Evolutionary conservation across 2,329 filamentous ascomycete genomes (phyloP).

Genomic region (Xylaria sp.): DNA sequence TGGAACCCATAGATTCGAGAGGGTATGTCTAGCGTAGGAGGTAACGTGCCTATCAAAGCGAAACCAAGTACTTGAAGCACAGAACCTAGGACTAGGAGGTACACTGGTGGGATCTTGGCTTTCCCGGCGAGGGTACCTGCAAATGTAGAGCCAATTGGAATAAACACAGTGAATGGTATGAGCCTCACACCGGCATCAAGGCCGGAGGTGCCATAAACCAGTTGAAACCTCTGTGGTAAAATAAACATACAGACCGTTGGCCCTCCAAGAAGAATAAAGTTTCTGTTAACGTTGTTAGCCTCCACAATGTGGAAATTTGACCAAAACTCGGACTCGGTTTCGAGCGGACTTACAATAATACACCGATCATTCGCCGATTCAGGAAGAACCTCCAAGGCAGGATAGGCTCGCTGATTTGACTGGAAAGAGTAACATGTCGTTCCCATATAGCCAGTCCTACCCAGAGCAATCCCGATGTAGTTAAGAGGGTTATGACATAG

Average conservation of each 20-base stretch:
- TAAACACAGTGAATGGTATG: constrained; percentile 34
- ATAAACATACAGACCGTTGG: neutral
- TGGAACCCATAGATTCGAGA: constrained; percentile 32
- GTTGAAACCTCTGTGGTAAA: constrained; percentile 41
- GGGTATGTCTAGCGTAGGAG: constrained; percentile 24
- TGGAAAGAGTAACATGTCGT: constrained; percentile 34
- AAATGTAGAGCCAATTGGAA: constrained; percentile 34
- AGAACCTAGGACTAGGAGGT: constrained; percentile 31
- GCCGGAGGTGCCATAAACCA: constrained; percentile 36
- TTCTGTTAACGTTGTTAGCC: constrained; percentile 26
- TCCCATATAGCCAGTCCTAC: constrained; percentile 37
- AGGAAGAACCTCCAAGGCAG: constrained; percentile 40
- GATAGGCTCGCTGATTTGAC: constrained; percentile 36
- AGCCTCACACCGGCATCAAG: constrained; percentile 36
- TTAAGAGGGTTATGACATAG: constrained; percentile 41
- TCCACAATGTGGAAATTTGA: neutral
- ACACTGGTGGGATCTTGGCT: constrained; percentile 31
- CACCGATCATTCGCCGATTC: constrained; percentile 39
- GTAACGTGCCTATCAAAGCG: constrained; percentile 29
- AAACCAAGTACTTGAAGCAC: constrained; percentile 36
- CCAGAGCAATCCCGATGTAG: constrained; percentile 37
- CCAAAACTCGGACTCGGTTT: neutral
- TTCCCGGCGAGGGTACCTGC: constrained; percentile 23
- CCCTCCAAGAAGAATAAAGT: constrained; percentile 32
- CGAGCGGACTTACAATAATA: constrained; percentile 35